These are phyloP conservation scores for Musa itinerans DNA, from an alignment of 176 grass and related monocot species.

Conservation along the genomic window DNA sequence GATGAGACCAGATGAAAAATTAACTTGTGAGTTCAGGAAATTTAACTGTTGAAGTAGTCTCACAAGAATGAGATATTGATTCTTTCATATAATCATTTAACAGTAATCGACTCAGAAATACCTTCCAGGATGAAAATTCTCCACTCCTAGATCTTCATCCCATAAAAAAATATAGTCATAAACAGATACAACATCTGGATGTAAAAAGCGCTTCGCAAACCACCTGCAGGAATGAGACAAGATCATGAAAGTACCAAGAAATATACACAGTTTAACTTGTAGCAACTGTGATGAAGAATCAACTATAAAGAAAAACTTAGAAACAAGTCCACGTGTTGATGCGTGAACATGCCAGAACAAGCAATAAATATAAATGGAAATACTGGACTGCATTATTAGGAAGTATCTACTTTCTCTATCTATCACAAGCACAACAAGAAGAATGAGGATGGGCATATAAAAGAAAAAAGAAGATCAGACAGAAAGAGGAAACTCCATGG, in stretches of 20 bases:
- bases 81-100: not conserved
- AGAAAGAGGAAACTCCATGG: not conserved
- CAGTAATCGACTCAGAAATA: conserved; percentile 9
- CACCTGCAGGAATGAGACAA: conserved; percentile 43
- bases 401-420: too few species aligned
- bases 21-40: too few species aligned
- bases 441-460: too few species aligned
- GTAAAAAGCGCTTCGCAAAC: conserved; percentile 96
- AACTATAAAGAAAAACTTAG: not conserved
- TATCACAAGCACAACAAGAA: too few species aligned
- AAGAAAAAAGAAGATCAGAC: not conserved
- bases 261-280: not conserved
- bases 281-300: not conserved
- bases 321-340: not conserved
- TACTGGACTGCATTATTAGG: too few species aligned
- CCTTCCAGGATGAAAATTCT: conserved; percentile 79
- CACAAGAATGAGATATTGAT: too few species aligned
- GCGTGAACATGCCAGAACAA: too few species aligned
- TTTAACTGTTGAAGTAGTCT: too few species aligned
- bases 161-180: conserved; percentile 91
- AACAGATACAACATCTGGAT: conserved; percentile 70
- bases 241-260: conserved; percentile 1
- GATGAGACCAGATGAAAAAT: too few species aligned
- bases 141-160: conserved; percentile 98
- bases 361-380: too few species aligned